Evolutionary conservation across 2,329 filamentous ascomycete species (phyloP).

Genomic region (Coniochaeta sp.): DNA sequence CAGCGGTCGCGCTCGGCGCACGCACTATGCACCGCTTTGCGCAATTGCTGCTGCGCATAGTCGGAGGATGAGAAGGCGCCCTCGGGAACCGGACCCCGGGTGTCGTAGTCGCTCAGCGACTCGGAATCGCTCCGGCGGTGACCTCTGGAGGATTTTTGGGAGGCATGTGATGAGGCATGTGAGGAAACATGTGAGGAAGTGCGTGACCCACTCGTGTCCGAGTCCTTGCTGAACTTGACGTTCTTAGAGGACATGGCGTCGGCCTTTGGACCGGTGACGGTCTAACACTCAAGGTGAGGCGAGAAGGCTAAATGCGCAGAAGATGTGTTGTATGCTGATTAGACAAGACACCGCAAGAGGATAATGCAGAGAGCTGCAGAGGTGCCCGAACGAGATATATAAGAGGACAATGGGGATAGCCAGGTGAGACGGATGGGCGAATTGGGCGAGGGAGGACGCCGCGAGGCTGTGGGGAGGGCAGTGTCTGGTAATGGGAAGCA

Average conservation of each 20-base stretch:
- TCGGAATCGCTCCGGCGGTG: constrained; percentile 23
- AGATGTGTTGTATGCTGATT: constrained; percentile 25
- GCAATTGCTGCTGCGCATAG: constrained; percentile 17
- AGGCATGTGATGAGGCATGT: constrained; percentile 3
- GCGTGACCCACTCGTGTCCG: constrained; percentile 17
- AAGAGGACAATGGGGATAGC: constrained; percentile 10
- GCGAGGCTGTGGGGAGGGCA: constrained; percentile 15
- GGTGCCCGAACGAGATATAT: constrained; percentile 22
- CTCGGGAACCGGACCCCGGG: constrained; percentile 12
- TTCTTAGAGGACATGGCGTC: constrained; percentile 11
- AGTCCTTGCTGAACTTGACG: constrained; percentile 22
- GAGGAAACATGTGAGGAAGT: constrained; percentile 13
- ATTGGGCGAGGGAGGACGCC: constrained; percentile 13
- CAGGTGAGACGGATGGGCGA: constrained; percentile 8
- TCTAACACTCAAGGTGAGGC: constrained; percentile 3
- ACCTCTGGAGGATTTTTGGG: constrained; percentile 8
- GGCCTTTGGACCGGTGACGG: not conserved
- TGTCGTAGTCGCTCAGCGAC: constrained; percentile 23
- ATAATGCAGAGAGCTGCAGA: constrained; percentile 16
- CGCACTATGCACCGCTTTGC: constrained; percentile 16
- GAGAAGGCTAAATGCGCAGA: constrained; percentile 14
- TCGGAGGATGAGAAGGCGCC: constrained; percentile 14
- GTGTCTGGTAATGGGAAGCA: constrained; percentile 4
- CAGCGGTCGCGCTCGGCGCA: constrained; percentile 15
- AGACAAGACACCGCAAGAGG: constrained; percentile 15